Evolutionary conservation across 2,329 filamentous ascomycete species (phyloP), one percentile per base, ranked within the genome.

Genomic region (Hymenoscyphus linearis): DNA sequence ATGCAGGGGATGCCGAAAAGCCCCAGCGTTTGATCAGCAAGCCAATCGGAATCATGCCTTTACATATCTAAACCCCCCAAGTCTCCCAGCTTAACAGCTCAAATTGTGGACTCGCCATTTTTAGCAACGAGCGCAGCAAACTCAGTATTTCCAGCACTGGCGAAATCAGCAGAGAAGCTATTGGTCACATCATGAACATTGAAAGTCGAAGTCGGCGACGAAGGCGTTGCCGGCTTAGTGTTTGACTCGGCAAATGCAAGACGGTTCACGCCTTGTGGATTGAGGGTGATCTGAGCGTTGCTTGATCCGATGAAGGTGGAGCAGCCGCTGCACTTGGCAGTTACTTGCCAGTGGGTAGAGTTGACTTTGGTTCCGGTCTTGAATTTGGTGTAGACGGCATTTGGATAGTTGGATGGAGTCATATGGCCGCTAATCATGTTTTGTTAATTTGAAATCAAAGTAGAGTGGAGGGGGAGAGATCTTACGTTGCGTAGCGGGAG

Each of bases 311-410:
- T 59, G 31, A 36, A 65, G 9, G 61, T 56, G 1, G 61, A 64
- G 52, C 64, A 65, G 12, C 64, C 64, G n/a, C 60, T 59, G 36
- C 64, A 65, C 56, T 65, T 65, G 5, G 60, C 62, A 12, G 64
- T 65, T 50, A 58, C 58, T 55, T 62, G 60, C 53, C 57, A 61
- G 47, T 65, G 64, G 18, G 60, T 65, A 3, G 54, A 36, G 37
- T 65, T 65, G 5, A 59, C 58, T n/a, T 62, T 56, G 1, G 64
- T 65, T 9, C 64, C 64, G 18, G 60, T 59, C 35, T 63, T 63
- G 18, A 65, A 55, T 14, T 59, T 27, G 6, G 44, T 37, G 36
- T 62, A 63, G 3, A 58, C 37, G 16, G 64, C 64, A n/a, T 44
- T 52, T 10, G 27, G 59, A 31, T 62, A 65, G 13, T 35, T 31